Base-by-base conservation (phyloP, 345 rosid species). In the Angophora floribunda region DNA sequence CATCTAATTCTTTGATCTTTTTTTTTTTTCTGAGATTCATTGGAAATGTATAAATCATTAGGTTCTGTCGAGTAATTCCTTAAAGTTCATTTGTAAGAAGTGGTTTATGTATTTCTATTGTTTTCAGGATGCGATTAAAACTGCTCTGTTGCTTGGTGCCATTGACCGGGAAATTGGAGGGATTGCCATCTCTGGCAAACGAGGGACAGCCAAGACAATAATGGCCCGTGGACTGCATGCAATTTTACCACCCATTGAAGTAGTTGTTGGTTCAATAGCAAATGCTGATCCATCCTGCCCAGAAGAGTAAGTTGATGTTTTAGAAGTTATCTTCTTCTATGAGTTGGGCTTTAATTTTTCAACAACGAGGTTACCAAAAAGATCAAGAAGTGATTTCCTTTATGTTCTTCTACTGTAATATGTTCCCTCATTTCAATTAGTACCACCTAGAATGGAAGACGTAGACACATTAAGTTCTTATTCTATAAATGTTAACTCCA, bases 211-310 rank as follows among this genome's bases (percentile, higher is more conserved):
- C 86, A 97, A 96, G 92, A 96, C 99, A 24, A 92, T 97, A 55
- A 96, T 97, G 99, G 99, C 99, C 21, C 96, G 99, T 86, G 99
- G 99, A 15, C 88, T 96, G 87, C 98, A 97, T 90, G 98, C 95
- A 6, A 90, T 97, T 88, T 93, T 97, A 86, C 99, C 99, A 4
- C 99, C 98, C 87, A 97, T 97, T 67, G 99, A 97, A 92, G 99
- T 95, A 30, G 98, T 97, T 89, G 93, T 88, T 67, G 97, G 97
- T 86, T 97, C 99, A 85, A 93, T 94, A 30, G 90, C 98, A 85
- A 96, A 96, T 92, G 99, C 98, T 44, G 96, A 97, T 90, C 99
- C 99, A 2, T 51, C 95, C 32, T 93, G 92, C 88, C 98, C 96
- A 9, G 98, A 96, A 88, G 98, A 97, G 98, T 96, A 94, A 91